phyloP scores from a whole-genome alignment of 2,329 filamentous ascomycete genomes.

The Cercospora sojina region DNA sequence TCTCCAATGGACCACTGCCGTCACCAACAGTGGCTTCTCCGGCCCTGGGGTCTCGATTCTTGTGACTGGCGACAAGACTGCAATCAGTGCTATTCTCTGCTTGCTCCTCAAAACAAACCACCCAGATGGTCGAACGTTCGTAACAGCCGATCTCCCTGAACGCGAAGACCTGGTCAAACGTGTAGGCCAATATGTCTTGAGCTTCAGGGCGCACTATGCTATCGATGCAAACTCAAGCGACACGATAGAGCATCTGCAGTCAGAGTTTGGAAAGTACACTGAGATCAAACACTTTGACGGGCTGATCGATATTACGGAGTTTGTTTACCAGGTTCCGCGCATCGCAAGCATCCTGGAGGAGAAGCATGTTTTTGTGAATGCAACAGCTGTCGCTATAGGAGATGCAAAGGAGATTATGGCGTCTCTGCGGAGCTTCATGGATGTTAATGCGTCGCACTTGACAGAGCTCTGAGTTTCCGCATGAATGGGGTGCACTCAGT shows the following conservation, averaged over 20 bases:
- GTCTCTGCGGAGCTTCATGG: neutral
- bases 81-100: neutral
- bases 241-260: neutral
- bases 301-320: neutral
- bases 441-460: neutral
- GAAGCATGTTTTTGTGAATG: neutral
- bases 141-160: neutral
- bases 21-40: neutral
- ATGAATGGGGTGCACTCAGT: too few species aligned
- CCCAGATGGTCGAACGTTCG: neutral
- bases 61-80: neutral
- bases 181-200: neutral
- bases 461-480: neutral
- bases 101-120: neutral
- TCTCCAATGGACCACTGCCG: neutral
- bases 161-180: neutral
- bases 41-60: neutral
- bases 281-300: neutral
- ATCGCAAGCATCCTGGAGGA: neutral
- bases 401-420: neutral
- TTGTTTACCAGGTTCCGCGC: neutral
- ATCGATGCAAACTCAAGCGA: neutral
- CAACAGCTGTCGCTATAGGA: neutral
- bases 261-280: neutral
- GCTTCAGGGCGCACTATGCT: neutral